Evolutionary conservation across 202 grass and related monocot genomes (phyloP).

Genomic region (Schoenoplectus tabernaemontani): DNA sequence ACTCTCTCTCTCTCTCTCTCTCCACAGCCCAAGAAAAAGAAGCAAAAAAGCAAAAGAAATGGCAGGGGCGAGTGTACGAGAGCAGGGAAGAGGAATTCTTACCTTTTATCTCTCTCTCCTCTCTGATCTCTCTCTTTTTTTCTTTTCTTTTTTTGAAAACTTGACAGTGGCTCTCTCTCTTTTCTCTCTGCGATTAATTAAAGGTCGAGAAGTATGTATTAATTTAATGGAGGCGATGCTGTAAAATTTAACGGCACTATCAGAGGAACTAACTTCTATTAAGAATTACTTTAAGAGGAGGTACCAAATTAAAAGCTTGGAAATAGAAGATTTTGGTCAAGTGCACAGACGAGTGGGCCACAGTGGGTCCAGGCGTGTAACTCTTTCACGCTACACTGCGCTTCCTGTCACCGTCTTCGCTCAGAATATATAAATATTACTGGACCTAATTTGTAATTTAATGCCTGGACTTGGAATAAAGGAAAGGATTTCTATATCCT

Average conservation of each 20-base stretch:
- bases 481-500: too few species aligned
- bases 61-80: conserved; percentile 20
- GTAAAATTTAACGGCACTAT: too few species aligned
- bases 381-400: conserved; percentile 40
- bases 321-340: too few species aligned
- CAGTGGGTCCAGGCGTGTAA: conserved; percentile 21
- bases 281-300: too few species aligned
- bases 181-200: conserved; percentile 14
- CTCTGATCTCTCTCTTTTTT: too few species aligned
- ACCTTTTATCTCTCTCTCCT: neutral
- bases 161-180: too few species aligned
- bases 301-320: too few species aligned
- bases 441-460: conserved; percentile 12
- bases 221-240: conserved; percentile 18
- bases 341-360: neutral
- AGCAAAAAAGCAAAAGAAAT: conserved; percentile 22
- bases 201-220: neutral
- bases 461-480: conserved; percentile 16
- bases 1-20: neutral
- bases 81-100: conserved; percentile 6
- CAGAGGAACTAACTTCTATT: too few species aligned
- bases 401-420: conserved; percentile 35
- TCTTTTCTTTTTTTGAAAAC: too few species aligned
- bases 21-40: conserved; percentile 13
- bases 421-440: neutral